phyloP scores from a whole-genome alignment of 176 grass and related monocot species.

The Chrysopogon serrulatus region DNA sequence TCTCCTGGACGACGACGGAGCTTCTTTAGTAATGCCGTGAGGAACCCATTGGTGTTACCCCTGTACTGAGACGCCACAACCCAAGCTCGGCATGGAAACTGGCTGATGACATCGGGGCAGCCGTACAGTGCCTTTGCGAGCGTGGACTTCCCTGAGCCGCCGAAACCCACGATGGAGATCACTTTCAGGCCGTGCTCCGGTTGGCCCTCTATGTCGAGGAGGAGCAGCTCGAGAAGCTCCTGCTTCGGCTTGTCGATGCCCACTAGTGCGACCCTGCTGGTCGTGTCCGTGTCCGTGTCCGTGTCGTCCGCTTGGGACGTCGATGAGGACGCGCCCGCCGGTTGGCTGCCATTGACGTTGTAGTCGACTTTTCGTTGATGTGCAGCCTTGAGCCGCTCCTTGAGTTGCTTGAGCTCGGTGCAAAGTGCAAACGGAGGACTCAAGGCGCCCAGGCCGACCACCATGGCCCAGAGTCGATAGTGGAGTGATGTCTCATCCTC shows the following conservation, averaged over 20 bases:
- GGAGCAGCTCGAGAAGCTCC: neutral
- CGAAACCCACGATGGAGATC: neutral
- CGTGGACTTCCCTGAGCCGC: neutral
- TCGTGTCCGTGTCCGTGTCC: too few species aligned
- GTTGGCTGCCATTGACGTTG: neutral
- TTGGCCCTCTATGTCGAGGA: neutral
- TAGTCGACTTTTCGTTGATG: neutral
- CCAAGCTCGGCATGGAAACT: neutral
- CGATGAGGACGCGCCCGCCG: too few species aligned
- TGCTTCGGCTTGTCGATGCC: neutral
- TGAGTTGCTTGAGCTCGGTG: neutral
- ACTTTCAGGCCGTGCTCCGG: neutral
- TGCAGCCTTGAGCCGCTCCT: neutral
- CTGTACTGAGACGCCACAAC: neutral
- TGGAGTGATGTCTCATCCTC: neutral
- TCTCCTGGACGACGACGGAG: neutral
- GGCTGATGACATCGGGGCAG: neutral
- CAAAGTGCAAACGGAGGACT: fast-evolving
- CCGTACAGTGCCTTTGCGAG: neutral
- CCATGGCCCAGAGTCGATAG: neutral
- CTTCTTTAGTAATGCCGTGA: neutral
- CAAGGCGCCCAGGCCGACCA: neutral
- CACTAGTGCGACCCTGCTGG: neutral
- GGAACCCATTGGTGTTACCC: neutral
- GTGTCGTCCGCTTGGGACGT: too few species aligned